Conservation (phyloP, 108 stramenopile species). For the Cyclotella baltica region DNA sequence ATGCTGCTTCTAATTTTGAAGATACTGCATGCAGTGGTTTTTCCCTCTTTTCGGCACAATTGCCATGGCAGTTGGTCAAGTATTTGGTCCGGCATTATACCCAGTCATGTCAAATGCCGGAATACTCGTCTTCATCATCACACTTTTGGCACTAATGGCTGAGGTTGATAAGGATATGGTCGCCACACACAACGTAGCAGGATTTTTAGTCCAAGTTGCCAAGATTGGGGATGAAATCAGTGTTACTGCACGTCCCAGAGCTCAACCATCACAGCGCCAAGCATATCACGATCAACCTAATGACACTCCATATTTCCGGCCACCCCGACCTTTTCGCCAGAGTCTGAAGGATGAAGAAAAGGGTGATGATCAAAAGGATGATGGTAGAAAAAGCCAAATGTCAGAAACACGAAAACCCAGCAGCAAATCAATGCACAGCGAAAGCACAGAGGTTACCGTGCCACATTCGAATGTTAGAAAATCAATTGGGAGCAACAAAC, state of each 20-base stretch:
- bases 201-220: conserved; percentile 52
- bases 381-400: neutral
- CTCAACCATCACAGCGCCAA: neutral
- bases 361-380: neutral
- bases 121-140: conserved; percentile 42
- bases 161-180: conserved; percentile 65
- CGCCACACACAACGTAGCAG: conserved; percentile 43
- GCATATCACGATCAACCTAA: neutral
- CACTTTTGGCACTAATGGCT: conserved; percentile 49
- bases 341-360: neutral
- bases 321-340: neutral
- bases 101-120: conserved; percentile 52
- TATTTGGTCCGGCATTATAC: conserved; percentile 40
- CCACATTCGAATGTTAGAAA: neutral
- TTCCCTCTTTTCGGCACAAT: conserved; percentile 50
- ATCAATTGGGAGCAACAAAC: neutral
- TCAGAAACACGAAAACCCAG: too few relatives aligned
- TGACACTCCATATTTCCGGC: neutral
- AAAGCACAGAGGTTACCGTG: neutral
- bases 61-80: conserved; percentile 46
- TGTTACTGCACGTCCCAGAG: conserved; percentile 11
- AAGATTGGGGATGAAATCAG: conserved; percentile 48
- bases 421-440: neutral
- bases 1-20: too few relatives aligned
- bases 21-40: too few relatives aligned